Evolutionary conservation across 305 asterid species (phyloP), one percentile per base, ranked within the genome.

Genomic region (Solanum chacoense): DNA sequence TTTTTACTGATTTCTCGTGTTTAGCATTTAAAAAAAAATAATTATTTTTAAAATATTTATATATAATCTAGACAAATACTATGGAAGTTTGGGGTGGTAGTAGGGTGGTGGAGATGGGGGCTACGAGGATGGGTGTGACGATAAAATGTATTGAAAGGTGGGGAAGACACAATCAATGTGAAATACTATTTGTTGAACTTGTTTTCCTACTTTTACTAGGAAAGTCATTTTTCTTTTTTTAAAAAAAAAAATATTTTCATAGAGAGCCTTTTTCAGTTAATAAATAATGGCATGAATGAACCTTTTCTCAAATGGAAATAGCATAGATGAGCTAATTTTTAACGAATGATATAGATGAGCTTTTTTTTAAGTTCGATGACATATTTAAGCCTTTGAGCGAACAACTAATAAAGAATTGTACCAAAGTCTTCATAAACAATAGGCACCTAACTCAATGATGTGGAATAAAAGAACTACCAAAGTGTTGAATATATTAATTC

Each of bases 391-490:
- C 1, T 40, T 40, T 40, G 16, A 75, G 29, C 0, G 45, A 0
- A 18, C 28, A 9, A 35, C 8, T 34, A 75, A 35, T 34, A 75
- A 32, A n/a, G 16, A 77, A 78, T 12, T 4, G 7, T 38, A 24
- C 11, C 63, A n/a, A 78, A 0, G n/a, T 37, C n/a, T 7, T 71
- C 36, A 1, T 20, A 59, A 59, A 59, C 69, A 20, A 7, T 7
- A 50, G 16, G 29, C 42, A 83, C 73, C 42, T 31, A 50, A 83
- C 42, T 83, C 87, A 50, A 83, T 83, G 11, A 83, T 83, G 50
- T 83, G 31, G 73, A 83, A 45, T 37, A 83, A 0, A 50, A 45
- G 38, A 50, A 50, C 42, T 11, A 50, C 40, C 31, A 1, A 31
- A 50, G 16, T 28, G 10, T 29, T 81, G 31, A 29, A 28, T 45